Conservation (phyloP, 2,329 filamentous ascomycete species). For the Ciborinia camelliae region DNA sequence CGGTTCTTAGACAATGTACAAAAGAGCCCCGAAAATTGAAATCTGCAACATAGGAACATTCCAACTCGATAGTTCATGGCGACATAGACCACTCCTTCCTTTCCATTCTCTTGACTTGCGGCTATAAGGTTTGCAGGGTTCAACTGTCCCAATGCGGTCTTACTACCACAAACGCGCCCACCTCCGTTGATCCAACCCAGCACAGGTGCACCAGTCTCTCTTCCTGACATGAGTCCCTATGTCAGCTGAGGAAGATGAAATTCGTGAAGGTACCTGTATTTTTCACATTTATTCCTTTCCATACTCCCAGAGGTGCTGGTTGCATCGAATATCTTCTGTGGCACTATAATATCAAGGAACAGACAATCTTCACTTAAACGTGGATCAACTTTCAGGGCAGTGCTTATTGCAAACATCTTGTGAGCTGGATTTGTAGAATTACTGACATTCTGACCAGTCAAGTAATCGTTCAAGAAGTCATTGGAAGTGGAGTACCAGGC, state of each 20-base stretch:
- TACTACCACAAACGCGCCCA: conserved; percentile 43
- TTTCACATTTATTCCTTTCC: background rate
- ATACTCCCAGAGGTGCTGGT: background rate
- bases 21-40: background rate
- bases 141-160: conserved; percentile 37
- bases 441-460: background rate
- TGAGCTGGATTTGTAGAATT: background rate
- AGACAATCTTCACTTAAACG: background rate
- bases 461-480: background rate
- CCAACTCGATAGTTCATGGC: conserved; percentile 37
- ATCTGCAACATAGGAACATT: conserved; percentile 28
- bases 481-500: background rate
- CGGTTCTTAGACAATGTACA: background rate
- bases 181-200: conserved; percentile 37
- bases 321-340: background rate
- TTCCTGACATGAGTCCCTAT: background rate
- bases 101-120: conserved; percentile 25
- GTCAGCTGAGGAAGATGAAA: background rate
- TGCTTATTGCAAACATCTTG: background rate
- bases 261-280: background rate
- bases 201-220: background rate
- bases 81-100: conserved; percentile 39
- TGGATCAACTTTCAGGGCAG: background rate
- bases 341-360: background rate
- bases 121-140: conserved; percentile 42